phyloP scores from a whole-genome alignment of 345 rosid genomes.

The Viola odorata region DNA sequence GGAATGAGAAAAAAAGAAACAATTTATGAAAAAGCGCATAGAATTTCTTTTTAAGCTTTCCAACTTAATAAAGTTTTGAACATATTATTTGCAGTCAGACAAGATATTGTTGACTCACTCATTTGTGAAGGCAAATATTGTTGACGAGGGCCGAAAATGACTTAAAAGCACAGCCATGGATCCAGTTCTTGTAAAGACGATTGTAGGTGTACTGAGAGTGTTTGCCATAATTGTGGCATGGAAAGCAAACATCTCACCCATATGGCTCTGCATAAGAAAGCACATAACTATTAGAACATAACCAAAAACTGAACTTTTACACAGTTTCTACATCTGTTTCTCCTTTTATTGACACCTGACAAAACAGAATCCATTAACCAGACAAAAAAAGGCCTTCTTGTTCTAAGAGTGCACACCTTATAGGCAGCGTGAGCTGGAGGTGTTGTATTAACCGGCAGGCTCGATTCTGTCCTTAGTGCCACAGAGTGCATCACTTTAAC shows the following conservation, averaged over 20 bases:
- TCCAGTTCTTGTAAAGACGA: conserved; percentile 92
- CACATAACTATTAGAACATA: too few species aligned
- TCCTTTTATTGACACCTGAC: too few species aligned
- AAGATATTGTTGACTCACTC: conserved; percentile 42
- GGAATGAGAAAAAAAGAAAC: too few species aligned
- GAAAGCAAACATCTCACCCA: conserved; percentile 99
- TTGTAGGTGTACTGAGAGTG: conserved; percentile 68
- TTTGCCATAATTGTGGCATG: conserved; percentile 94
- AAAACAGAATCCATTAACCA: too few species aligned
- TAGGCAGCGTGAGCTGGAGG: conserved; percentile 47
- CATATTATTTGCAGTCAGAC: neutral
- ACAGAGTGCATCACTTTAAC: conserved; percentile 95
- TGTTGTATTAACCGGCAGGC: conserved; percentile 48
- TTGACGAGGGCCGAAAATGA: conserved; percentile 78
- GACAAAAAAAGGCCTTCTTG: neutral
- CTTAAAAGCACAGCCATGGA: conserved; percentile 85
- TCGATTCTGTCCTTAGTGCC: conserved; percentile 82
- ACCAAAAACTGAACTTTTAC: too few species aligned
- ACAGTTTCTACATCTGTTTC: too few species aligned
- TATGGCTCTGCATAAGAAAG: conserved; percentile 55
- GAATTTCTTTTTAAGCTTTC: neutral
- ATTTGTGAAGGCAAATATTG: conserved; percentile 92
- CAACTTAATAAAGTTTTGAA: neutral
- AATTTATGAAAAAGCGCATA: neutral
- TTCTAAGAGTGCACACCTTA: conserved; percentile 44